Evolutionary conservation across 768 basidiomycete genomes (phyloP).

Genomic region (Termitomyces sp.): DNA sequence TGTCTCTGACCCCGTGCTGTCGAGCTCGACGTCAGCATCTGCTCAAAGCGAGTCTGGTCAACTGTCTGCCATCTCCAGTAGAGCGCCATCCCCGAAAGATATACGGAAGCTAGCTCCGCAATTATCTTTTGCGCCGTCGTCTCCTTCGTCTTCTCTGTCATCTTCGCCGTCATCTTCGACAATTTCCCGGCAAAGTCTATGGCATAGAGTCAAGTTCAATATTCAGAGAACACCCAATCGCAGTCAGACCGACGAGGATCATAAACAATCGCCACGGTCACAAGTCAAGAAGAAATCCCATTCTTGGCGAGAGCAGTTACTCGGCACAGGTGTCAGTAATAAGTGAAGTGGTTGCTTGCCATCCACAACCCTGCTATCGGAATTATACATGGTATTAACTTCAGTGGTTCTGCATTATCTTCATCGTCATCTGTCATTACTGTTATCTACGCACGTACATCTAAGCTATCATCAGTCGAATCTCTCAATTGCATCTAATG

Average conservation of each 20-base stretch:
- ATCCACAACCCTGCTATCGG: background rate
- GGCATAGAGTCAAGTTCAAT: conserved; percentile 31
- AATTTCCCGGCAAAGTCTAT: conserved; percentile 19
- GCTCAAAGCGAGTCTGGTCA: conserved; percentile 1
- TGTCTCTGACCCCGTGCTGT: conserved; percentile 1
- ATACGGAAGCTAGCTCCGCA: background rate
- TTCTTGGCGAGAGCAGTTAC: conserved; percentile 5
- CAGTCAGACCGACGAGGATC: conserved; percentile 1
- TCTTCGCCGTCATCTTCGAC: conserved; percentile 6
- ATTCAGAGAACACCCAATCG: conserved; percentile 20
- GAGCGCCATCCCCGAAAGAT: background rate
- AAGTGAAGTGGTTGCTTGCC: background rate
- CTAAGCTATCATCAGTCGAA: background rate
- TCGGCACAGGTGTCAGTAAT: conserved; percentile 1
- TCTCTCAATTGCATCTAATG: background rate
- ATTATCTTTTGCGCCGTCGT: conserved; percentile 3
- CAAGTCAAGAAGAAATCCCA: conserved; percentile 13
- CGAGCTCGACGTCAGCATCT: conserved; percentile 17
- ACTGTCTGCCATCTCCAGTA: background rate
- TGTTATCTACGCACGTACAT: background rate
- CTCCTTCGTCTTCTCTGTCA: conserved; percentile 2
- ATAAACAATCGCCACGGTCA: background rate
- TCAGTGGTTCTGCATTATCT: background rate
- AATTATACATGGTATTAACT: background rate
- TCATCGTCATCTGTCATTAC: background rate